Percentiles rank a stretch among this genome's conserved stretches.
Conservation (phyloP, 2,329 filamentous ascomycete genomes). For the Botrytis deweyae region DNA sequence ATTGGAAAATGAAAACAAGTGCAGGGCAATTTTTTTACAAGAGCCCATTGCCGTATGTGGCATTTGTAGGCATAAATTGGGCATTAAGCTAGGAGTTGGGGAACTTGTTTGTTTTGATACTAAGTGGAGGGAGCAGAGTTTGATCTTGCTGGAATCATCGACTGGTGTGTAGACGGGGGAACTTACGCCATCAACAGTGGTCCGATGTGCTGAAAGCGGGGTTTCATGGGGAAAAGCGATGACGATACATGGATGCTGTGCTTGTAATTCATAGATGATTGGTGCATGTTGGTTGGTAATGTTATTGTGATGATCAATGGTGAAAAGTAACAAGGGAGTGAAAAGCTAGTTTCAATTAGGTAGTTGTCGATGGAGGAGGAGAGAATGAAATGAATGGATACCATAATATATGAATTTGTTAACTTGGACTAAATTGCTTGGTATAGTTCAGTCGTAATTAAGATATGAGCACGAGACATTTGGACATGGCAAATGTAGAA, state of each 20-base stretch:
- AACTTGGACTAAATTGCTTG: background rate
- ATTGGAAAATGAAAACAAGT: constrained; percentile 10
- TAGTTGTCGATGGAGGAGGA: background rate
- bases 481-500: background rate
- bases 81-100: constrained; percentile 18
- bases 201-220: background rate
- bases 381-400: background rate
- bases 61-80: constrained; percentile 6
- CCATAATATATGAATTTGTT: background rate
- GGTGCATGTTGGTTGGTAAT: background rate
- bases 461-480: background rate
- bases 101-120: constrained; percentile 3
- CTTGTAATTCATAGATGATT: constrained; percentile 10
- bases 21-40: background rate
- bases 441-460: background rate
- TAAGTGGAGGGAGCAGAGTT: background rate
- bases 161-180: background rate
- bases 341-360: background rate
- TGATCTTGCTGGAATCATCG: background rate
- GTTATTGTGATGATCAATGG: background rate
- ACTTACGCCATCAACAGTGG: background rate
- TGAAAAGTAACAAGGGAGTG: constrained; percentile 2
- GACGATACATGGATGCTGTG: constrained; percentile 1
- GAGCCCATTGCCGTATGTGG: background rate
- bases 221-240: background rate